These are phyloP conservation scores for Schizochytrium sp. DNA, from an alignment of 108 stramenopile species.

Conservation along the genomic window DNA sequence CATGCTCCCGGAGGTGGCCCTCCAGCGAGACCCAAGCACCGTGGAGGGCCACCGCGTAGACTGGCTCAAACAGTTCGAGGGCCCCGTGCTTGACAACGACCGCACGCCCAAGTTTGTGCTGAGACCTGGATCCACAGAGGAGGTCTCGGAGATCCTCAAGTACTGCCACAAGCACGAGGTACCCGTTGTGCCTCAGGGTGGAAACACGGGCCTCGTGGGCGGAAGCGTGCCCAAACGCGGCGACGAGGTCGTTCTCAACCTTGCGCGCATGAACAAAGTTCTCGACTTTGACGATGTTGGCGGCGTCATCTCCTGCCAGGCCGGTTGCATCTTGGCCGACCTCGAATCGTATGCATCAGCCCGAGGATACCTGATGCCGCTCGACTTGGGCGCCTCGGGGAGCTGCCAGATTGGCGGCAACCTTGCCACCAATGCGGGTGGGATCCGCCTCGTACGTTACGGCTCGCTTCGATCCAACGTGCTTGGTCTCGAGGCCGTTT, in stretches of 20 bases:
- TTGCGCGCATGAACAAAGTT: conserved; percentile 65
- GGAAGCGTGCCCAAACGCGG: conserved; percentile 61
- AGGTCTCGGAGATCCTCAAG: conserved; percentile 66
- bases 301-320: conserved; percentile 74
- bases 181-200: conserved; percentile 81
- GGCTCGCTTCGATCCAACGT: conserved; percentile 78
- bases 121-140: conserved; percentile 36
- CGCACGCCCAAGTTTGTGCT: conserved; percentile 23
- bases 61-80: not conserved
- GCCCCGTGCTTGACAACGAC: not conserved
- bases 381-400: conserved; percentile 91
- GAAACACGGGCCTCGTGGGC: conserved; percentile 91
- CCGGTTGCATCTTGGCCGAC: conserved; percentile 77
- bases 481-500: conserved; percentile 82
- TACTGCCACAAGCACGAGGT: conserved; percentile 67
- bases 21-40: not conserved
- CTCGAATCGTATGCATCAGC: conserved; percentile 50
- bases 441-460: conserved; percentile 63
- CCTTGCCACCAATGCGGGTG: conserved; percentile 88
- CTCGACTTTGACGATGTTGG: conserved; percentile 51
- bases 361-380: conserved; percentile 60
- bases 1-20: not conserved
- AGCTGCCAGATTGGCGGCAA: conserved; percentile 93
- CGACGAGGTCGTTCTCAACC: conserved; percentile 71
- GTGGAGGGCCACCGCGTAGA: not conserved